Percentiles rank a stretch among this genome's conserved stretches.
Conservation (phyloP, 768 basidiomycete genomes). For the Boletus fagicola region DNA sequence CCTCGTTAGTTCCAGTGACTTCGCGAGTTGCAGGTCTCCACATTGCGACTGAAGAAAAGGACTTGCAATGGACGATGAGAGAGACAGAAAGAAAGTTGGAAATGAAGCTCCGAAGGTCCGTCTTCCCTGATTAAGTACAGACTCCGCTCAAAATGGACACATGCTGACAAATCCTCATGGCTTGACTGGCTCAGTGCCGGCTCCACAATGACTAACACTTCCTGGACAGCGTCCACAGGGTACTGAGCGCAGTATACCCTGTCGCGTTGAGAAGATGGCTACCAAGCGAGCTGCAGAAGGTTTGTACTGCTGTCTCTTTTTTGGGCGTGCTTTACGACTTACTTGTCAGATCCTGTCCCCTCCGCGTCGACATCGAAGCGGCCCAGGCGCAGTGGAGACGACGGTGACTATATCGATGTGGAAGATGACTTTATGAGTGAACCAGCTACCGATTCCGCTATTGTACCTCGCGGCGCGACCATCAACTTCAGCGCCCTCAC, state of each 20-base stretch:
- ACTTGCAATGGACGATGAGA: slow-evolving; percentile 12
- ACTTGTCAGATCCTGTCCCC: slow-evolving; percentile 20
- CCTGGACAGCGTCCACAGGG: not conserved
- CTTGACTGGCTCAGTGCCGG: not conserved
- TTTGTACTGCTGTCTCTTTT: not conserved
- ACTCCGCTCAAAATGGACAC: slow-evolving; percentile 34
- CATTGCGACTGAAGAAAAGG: slow-evolving; percentile 51
- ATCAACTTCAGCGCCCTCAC: slow-evolving; percentile 86
- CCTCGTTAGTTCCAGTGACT: slow-evolving; percentile 91
- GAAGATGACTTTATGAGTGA: slow-evolving; percentile 51
- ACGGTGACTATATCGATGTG: slow-evolving; percentile 58
- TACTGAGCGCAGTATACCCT: not conserved
- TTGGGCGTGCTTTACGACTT: not conserved
- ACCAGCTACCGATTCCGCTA: slow-evolving; percentile 32
- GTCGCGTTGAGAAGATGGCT: slow-evolving; percentile 28
- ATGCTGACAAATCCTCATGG: slow-evolving; percentile 27
- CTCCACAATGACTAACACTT: slow-evolving; percentile 7
- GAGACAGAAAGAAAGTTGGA: slow-evolving; percentile 19
- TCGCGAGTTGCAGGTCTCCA: slow-evolving; percentile 88
- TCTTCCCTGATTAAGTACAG: slow-evolving; percentile 23
- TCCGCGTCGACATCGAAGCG: slow-evolving; percentile 38
- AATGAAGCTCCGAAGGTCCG: slow-evolving; percentile 36
- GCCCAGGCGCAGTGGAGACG: slow-evolving; percentile 43
- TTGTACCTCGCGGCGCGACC: slow-evolving; percentile 71
- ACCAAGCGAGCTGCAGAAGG: slow-evolving; percentile 43